A percentile compares a stretch with the other conserved stretches of the same genome.
These are phyloP conservation scores for Nematodospora valgi DNA, from an alignment of 805 yeast genomes.

Conservation along the genomic window DNA sequence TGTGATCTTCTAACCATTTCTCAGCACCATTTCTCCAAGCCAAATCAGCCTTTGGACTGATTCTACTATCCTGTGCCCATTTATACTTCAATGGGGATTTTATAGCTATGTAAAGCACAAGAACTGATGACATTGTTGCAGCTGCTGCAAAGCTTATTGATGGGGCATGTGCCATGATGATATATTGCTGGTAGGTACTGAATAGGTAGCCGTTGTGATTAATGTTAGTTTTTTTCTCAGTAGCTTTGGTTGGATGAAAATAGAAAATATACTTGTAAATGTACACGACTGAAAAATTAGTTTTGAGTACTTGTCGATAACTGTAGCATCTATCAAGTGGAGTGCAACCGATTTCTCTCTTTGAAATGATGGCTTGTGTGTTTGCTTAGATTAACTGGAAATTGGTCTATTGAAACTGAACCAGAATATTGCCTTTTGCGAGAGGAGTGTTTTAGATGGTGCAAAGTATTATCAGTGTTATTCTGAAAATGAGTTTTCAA, in stretches of 20 bases:
- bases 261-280: background rate
- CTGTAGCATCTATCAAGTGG: too few species aligned
- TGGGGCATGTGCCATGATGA: constrained; percentile 31
- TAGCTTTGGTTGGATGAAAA: constrained; percentile 10
- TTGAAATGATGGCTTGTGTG: too few species aligned
- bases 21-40: constrained; percentile 47
- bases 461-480: too few species aligned
- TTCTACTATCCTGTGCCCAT: constrained; percentile 39
- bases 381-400: too few species aligned
- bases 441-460: too few species aligned
- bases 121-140: constrained; percentile 41
- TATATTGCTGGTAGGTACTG: background rate
- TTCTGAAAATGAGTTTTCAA: too few species aligned
- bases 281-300: constrained; percentile 9
- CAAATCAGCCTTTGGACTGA: constrained; percentile 45
- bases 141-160: constrained; percentile 37
- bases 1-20: constrained; percentile 36
- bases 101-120: constrained; percentile 31
- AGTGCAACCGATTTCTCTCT: too few species aligned
- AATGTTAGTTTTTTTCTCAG: constrained; percentile 1
- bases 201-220: background rate
- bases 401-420: too few species aligned
- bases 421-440: too few species aligned
- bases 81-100: constrained; percentile 43
- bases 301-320: too few species aligned